These are phyloP conservation scores for Pachysandra terminalis DNA, from an alignment of 164 flowering plant genomes.

Conservation along the genomic window DNA sequence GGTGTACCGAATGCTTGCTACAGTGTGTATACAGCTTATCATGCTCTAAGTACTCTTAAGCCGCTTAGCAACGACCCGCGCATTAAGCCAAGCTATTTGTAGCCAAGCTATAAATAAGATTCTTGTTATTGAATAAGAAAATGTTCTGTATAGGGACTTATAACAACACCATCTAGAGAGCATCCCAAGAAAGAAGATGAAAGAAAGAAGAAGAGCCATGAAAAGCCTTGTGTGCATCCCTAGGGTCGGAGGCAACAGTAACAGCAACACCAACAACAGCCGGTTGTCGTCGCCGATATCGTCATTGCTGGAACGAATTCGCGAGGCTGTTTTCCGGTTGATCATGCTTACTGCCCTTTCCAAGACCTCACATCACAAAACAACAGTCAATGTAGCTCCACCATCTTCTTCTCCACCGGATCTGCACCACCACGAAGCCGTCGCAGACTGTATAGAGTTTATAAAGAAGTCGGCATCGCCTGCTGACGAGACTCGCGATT, in stretches of 20 bases:
- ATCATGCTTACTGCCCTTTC: slow-evolving; percentile 59
- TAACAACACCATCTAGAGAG: no score
- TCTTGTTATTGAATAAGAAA: not conserved
- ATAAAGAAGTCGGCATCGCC: slow-evolving; percentile 48
- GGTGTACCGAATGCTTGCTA: not conserved
- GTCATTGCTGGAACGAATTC: slow-evolving; percentile 54
- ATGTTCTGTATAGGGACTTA: not conserved
- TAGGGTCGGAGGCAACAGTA: slow-evolving; percentile 14
- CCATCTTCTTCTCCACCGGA: slow-evolving; percentile 24
- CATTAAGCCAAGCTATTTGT: no score
- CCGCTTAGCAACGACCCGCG: not conserved
- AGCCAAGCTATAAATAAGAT: no score
- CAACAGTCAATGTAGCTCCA: not conserved
- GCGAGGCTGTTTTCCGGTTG: slow-evolving; percentile 59
- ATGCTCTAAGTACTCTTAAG: not conserved
- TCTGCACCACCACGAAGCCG: slow-evolving; percentile 61
- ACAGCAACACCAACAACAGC: slow-evolving; percentile 13
- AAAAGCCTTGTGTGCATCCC: slow-evolving; percentile 46
- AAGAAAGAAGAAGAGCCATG: slow-evolving; percentile 16
- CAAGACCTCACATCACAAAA: slow-evolving; percentile 16
- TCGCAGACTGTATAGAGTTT: slow-evolving; percentile 87
- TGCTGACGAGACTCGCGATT: slow-evolving; percentile 10
- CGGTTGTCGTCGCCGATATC: slow-evolving; percentile 37
- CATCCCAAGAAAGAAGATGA: slow-evolving; percentile 5
- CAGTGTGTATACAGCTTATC: not conserved